phyloP scores from a whole-genome alignment of 2,329 filamentous ascomycete species.

The Camillea tinctor region DNA sequence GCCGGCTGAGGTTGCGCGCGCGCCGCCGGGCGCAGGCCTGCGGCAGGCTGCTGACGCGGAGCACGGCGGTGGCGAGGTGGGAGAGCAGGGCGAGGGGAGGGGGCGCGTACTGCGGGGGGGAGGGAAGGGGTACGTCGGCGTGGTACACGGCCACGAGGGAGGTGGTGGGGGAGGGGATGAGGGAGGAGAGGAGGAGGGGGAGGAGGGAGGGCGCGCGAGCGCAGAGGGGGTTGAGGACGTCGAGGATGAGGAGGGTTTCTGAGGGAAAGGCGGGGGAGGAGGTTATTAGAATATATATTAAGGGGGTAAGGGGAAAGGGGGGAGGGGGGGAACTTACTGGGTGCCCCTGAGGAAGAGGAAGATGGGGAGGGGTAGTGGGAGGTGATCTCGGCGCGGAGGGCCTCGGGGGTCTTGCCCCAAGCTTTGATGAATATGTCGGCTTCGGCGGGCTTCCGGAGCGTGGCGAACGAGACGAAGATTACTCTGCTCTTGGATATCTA shows the following conservation, averaged over 20 bases:
- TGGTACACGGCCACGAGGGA: conserved; percentile 83
- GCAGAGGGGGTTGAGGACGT: conserved; percentile 70
- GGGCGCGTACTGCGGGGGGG: conserved; percentile 57
- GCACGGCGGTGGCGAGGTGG: conserved; percentile 85
- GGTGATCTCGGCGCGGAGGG: conserved; percentile 60
- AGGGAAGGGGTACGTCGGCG: conserved; percentile 66
- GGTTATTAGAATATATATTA: conserved; percentile 15
- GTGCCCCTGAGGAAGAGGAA: too few species aligned
- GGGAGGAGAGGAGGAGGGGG: conserved; percentile 67
- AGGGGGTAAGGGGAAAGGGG: conserved; percentile 3
- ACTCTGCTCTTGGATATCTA: conserved; percentile 66
- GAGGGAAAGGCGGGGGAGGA: not conserved
- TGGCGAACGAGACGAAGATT: conserved; percentile 76
- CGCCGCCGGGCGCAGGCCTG: conserved; percentile 73
- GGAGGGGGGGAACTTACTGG: conserved; percentile 38
- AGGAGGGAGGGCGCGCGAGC: conserved; percentile 55
- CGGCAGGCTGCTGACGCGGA: conserved; percentile 69
- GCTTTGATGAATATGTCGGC: conserved; percentile 68
- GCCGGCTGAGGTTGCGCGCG: conserved; percentile 73
- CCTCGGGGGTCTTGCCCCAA: conserved; percentile 54
- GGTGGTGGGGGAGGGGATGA: conserved; percentile 62
- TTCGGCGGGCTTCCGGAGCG: conserved; percentile 61
- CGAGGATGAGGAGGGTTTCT: conserved; percentile 77
- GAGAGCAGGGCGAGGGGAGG: conserved; percentile 69
- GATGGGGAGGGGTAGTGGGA: conserved; percentile 50